Conservation (phyloP, 129 eudicot species). For the Silybum marianum region DNA sequence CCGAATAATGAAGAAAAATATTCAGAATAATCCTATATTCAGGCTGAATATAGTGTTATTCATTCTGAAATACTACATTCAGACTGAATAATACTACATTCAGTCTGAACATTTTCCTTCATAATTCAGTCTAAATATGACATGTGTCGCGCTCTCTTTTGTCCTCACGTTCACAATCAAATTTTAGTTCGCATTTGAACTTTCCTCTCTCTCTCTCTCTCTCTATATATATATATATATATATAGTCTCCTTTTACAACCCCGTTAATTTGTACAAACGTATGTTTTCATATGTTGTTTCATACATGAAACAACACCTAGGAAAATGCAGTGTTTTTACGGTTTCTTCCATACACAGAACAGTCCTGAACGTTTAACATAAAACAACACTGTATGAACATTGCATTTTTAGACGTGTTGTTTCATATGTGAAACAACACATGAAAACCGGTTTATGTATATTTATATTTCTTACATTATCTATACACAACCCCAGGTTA, state of each 20-base stretch:
- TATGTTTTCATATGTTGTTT: background rate
- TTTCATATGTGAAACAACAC: background rate
- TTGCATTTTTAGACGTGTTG: background rate
- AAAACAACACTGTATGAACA: background rate
- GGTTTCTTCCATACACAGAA: background rate
- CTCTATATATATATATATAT: too few species aligned
- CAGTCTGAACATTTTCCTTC: too few species aligned
- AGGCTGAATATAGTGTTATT: too few species aligned
- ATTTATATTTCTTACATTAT: constrained; percentile 3
- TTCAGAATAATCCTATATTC: too few species aligned
- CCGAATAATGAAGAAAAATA: too few species aligned
- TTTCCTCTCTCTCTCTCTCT: too few species aligned
- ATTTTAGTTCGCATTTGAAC: too few species aligned
- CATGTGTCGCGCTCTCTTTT: too few species aligned
- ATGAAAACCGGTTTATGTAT: background rate
- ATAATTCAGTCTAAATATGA: too few species aligned
- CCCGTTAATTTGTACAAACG: background rate
- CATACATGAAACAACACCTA: background rate
- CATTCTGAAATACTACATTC: too few species aligned
- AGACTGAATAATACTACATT: too few species aligned
- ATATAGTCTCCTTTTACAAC: background rate
- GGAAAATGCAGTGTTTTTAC: background rate
- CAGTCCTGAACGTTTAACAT: background rate
- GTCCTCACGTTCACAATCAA: too few species aligned
- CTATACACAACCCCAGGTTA: constrained; percentile 51